A percentile compares a stretch with the other conserved stretches of the same genome.
Evolutionary conservation across 352 stramenopile species (phyloP).

Genomic region (Phytophthora ohioensis): DNA sequence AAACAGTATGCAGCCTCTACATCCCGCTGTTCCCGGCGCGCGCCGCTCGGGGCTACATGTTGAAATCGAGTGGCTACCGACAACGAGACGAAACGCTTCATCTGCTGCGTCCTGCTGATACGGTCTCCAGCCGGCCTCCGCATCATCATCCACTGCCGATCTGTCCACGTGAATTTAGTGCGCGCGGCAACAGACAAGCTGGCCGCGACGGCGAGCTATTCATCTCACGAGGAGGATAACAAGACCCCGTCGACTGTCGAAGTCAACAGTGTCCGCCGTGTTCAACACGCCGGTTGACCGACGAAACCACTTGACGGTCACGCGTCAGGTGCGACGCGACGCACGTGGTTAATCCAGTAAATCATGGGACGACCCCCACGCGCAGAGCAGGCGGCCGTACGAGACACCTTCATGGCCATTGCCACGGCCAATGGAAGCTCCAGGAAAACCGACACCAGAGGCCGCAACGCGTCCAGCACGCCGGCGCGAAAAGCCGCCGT

Average conservation of each 20-base stretch:
- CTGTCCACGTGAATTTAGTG: slow-evolving; percentile 9
- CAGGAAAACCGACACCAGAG: slow-evolving; percentile 10
- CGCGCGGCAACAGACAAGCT: neutral
- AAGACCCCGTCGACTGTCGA: neutral
- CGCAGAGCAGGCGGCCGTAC: slow-evolving; percentile 2
- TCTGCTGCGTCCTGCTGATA: neutral
- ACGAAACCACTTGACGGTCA: neutral
- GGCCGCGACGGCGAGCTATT: neutral
- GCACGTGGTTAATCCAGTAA: slow-evolving; percentile 14
- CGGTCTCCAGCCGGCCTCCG: slow-evolving; percentile 7
- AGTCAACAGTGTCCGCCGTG: slow-evolving; percentile 9
- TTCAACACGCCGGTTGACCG: neutral
- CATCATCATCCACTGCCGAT: slow-evolving; percentile 32
- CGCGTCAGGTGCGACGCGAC: neutral
- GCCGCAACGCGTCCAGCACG: slow-evolving; percentile 17
- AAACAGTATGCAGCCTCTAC: slow-evolving; percentile 24
- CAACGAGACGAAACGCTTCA: slow-evolving; percentile 3
- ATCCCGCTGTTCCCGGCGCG: neutral
- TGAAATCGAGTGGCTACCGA: slow-evolving; percentile 4
- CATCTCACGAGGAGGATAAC: slow-evolving; percentile 2
- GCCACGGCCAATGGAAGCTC: slow-evolving; percentile 5
- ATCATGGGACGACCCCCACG: slow-evolving; percentile 8
- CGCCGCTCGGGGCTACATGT: neutral
- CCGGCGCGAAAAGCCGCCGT: slow-evolving; percentile 34
- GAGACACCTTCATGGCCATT: slow-evolving; percentile 25